Conservation (phyloP, 164 flowering plant species). For the Magnolia kwangsiensis region DNA sequence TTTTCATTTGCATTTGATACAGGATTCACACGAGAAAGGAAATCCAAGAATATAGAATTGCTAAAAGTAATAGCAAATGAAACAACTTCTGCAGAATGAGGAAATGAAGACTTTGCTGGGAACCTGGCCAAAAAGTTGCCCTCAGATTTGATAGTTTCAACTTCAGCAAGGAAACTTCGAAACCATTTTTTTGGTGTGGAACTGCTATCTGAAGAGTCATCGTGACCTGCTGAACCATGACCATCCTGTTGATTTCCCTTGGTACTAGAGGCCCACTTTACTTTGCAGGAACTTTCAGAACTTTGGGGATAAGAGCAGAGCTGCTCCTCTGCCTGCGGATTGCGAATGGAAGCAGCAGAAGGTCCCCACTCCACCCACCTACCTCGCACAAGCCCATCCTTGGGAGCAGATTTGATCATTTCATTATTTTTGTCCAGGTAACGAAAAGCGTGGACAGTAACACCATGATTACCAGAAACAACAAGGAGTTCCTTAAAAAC, state of each 20-base stretch:
- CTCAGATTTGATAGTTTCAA: constrained; percentile 47
- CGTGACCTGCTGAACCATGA: constrained; percentile 14
- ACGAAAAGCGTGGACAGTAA: constrained; percentile 79
- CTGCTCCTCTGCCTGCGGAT: constrained; percentile 19
- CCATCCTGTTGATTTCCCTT: constrained; percentile 12
- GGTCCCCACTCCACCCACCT: constrained; percentile 97
- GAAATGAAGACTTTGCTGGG: constrained; percentile 57
- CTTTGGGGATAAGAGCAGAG: constrained; percentile 13
- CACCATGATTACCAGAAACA: constrained; percentile 68
- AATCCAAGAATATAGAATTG: constrained; percentile 32
- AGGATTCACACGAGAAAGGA: constrained; percentile 24
- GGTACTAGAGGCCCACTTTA: constrained; percentile 15
- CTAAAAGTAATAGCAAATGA: constrained; percentile 60
- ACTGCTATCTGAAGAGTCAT: constrained; percentile 18
- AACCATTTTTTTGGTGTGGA: constrained; percentile 60
- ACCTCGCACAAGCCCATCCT: constrained; percentile 37
- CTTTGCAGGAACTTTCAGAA: constrained; percentile 16
- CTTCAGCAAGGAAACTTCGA: constrained; percentile 54
- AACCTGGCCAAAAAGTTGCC: constrained; percentile 51
- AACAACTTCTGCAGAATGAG: constrained; percentile 57
- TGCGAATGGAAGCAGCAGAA: constrained; percentile 15
- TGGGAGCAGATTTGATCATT: constrained; percentile 14
- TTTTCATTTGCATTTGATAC: constrained; percentile 21
- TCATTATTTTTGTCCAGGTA: constrained; percentile 22
- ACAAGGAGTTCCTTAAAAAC: constrained; percentile 69